Evolutionary conservation across 176 grass and related monocot genomes (phyloP).

Genomic region (Metroxylon sagu): DNA sequence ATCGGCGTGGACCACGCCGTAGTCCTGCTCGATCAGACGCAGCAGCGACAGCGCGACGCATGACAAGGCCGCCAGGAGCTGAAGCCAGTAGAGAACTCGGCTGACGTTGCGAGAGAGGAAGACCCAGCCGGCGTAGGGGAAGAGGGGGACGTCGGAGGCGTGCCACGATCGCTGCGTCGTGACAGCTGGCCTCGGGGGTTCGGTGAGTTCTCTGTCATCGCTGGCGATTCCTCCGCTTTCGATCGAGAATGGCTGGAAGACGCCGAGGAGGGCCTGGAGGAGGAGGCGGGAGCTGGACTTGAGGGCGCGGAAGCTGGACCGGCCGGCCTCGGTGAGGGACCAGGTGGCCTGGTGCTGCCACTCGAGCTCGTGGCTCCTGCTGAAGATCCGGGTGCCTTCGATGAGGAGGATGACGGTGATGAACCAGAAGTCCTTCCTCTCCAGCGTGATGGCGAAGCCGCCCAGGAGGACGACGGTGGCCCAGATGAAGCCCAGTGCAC

Average conservation of each 20-base stretch:
- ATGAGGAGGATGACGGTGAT: constrained; percentile 66
- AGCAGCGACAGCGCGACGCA: constrained; percentile 40
- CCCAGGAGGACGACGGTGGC: constrained; percentile 81
- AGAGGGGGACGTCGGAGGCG: constrained; percentile 1
- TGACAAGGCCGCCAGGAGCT: constrained; percentile 45
- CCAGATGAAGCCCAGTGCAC: constrained; percentile 83
- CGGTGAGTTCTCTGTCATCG: not conserved
- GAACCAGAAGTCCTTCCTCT: constrained; percentile 58
- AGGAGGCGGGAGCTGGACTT: constrained; percentile 42
- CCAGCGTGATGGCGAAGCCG: constrained; percentile 58
- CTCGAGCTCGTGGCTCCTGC: constrained; percentile 94
- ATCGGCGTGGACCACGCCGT: constrained; percentile 16
- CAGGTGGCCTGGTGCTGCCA: constrained; percentile 89
- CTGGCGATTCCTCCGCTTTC: constrained; percentile 10
- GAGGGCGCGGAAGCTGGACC: constrained; percentile 37
- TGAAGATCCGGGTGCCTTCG: constrained; percentile 73
- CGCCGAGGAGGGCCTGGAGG: constrained; percentile 38
- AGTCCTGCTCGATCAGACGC: constrained; percentile 52
- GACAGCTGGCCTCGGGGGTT: too few species aligned
- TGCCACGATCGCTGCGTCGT: not conserved
- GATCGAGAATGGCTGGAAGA: constrained; percentile 21
- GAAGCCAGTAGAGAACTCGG: constrained; percentile 45
- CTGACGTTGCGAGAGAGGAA: constrained; percentile 51
- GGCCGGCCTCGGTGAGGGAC: constrained; percentile 39
- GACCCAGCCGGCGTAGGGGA: constrained; percentile 20